Evolutionary conservation across 2,329 filamentous ascomycete species (phyloP).

Genomic region (Cladorrhinum sp.): DNA sequence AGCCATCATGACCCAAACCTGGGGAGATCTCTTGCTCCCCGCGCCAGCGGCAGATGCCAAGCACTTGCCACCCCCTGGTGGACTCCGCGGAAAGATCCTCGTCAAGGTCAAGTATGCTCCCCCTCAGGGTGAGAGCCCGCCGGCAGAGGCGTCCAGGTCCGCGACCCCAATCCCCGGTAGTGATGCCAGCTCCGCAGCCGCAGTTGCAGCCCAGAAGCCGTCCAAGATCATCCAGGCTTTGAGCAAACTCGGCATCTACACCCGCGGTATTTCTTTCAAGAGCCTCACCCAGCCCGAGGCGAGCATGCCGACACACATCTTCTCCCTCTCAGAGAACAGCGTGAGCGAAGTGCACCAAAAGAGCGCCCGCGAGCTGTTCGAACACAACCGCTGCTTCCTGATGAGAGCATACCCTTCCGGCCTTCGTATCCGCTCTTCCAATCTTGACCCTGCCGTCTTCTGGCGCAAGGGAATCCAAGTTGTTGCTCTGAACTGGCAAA

Average conservation of each 20-base stretch:
- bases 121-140: slow-evolving; percentile 28
- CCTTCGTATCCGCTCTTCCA: slow-evolving; percentile 77
- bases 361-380: slow-evolving; percentile 57
- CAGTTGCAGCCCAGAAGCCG: slow-evolving; percentile 42
- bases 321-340: slow-evolving; percentile 61
- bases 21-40: slow-evolving; percentile 69
- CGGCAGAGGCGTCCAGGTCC: slow-evolving; percentile 13
- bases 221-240: slow-evolving; percentile 70
- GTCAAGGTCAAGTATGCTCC: slow-evolving; percentile 75
- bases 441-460: slow-evolving; percentile 78
- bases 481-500: slow-evolving; percentile 92
- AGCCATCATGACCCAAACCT: slow-evolving; percentile 81
- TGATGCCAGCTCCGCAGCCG: slow-evolving; percentile 29
- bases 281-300: slow-evolving; percentile 70
- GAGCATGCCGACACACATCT: slow-evolving; percentile 64
- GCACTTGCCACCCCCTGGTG: slow-evolving; percentile 63
- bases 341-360: slow-evolving; percentile 60
- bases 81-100: slow-evolving; percentile 74
- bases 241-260: slow-evolving; percentile 77
- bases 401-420: slow-evolving; percentile 89
- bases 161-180: slow-evolving; percentile 15
- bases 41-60: slow-evolving; percentile 44
- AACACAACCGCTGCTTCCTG: slow-evolving; percentile 76
- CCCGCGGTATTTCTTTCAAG: slow-evolving; percentile 78
- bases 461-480: slow-evolving; percentile 90